Conservation (phyloP, 768 basidiomycete species). For the Vishniacozyma victoriae region DNA sequence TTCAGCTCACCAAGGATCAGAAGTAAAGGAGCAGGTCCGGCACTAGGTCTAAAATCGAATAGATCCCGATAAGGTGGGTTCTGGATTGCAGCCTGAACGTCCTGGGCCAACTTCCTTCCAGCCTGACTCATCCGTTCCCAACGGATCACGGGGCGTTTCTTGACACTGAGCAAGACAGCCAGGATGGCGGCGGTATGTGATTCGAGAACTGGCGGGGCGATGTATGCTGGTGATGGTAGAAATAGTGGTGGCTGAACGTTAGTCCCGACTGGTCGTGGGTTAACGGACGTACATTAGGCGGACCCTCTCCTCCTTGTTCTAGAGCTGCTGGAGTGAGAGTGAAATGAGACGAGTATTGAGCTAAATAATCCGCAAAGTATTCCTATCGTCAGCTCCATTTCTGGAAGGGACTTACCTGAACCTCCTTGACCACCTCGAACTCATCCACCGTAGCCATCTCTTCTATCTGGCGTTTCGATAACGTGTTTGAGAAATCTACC, state of each 20-base stretch:
- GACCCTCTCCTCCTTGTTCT: conserved; percentile 43
- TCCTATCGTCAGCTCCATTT: conserved; percentile 54
- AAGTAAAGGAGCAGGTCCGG: conserved; percentile 71
- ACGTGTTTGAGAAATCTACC: conserved; percentile 87
- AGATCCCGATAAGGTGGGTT: conserved; percentile 62
- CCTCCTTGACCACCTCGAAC: conserved; percentile 91
- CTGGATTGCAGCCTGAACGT: conserved; percentile 78
- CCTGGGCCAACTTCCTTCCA: conserved; percentile 80
- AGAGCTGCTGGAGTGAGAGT: conserved; percentile 54
- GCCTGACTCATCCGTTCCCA: conserved; percentile 89
- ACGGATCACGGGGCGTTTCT: conserved; percentile 89
- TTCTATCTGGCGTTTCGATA: conserved; percentile 86
- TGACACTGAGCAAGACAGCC: conserved; percentile 83
- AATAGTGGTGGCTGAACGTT: conserved; percentile 40
- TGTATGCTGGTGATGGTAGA: conserved; percentile 37
- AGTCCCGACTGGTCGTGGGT: not conserved
- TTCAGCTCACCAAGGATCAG: conserved; percentile 60
- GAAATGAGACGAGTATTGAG: conserved; percentile 77
- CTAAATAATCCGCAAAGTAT: conserved; percentile 94
- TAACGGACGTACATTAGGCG: conserved; percentile 36
- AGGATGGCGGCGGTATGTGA: conserved; percentile 72
- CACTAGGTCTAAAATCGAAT: conserved; percentile 87
- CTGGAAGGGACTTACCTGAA: conserved; percentile 62
- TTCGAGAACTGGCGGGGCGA: conserved; percentile 58
- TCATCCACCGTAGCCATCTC: conserved; percentile 89